A percentile compares a stretch with the other conserved stretches of the same genome.
Evolutionary conservation across 192 early-diverging fungal genomes (phyloP).

Genomic region (Mortierella antarctica): DNA sequence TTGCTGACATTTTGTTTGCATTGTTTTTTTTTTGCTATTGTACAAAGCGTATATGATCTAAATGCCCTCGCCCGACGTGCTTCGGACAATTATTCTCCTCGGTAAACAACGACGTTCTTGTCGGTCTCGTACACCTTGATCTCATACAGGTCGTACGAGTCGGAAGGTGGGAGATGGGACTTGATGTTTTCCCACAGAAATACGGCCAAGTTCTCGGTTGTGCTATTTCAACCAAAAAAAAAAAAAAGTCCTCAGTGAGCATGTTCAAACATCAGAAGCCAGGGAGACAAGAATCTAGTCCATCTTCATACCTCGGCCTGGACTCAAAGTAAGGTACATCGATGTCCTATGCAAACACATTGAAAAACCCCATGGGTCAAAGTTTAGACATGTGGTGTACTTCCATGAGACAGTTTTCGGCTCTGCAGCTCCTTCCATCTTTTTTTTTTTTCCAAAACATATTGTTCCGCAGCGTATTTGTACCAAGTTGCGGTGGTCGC

Average conservation of each 20-base stretch:
- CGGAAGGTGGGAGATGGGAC: constrained; percentile 30
- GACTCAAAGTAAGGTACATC: constrained; percentile 83
- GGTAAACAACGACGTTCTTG: constrained; percentile 74
- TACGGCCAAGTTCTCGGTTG: constrained; percentile 90
- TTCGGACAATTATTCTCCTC: constrained; percentile 63
- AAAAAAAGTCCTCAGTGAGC: background rate
- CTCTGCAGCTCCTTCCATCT: no score
- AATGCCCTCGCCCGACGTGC: background rate
- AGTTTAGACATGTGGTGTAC: no score
- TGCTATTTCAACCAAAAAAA: constrained; percentile 61
- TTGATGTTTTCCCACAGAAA: constrained; percentile 81
- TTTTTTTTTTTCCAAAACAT: no score
- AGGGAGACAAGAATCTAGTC: background rate
- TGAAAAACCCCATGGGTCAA: background rate
- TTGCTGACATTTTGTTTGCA: no score
- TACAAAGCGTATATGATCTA: background rate
- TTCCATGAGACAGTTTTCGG: background rate
- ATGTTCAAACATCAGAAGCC: background rate
- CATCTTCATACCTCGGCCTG: constrained; percentile 64
- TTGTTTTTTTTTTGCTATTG: background rate
- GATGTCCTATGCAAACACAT: constrained; percentile 65
- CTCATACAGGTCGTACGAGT: constrained; percentile 58
- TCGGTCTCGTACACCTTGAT: constrained; percentile 78
- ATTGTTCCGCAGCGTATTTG: background rate
- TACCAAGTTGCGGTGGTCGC: constrained; percentile 92